Percentiles rank a stretch among this genome's conserved stretches.
Conservation (phyloP, 768 basidiomycete species). For the Suillus fuscotomentosus region DNA sequence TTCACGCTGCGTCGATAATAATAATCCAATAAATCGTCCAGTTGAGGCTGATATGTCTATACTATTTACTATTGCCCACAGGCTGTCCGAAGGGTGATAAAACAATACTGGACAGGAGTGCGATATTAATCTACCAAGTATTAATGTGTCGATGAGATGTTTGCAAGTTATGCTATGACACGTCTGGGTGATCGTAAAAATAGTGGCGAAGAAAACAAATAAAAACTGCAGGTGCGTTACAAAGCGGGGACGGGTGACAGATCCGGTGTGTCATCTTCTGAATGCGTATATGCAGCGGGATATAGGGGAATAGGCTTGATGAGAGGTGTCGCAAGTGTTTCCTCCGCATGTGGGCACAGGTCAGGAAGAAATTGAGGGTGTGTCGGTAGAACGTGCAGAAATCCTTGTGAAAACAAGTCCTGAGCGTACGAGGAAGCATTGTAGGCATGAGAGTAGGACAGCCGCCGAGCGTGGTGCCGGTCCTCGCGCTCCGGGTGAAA, state of each 20-base stretch:
- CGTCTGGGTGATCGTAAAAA: neutral
- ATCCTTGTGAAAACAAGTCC: slow-evolving; percentile 7
- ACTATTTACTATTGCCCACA: neutral
- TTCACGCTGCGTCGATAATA: too few relatives aligned
- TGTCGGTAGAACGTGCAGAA: slow-evolving; percentile 1
- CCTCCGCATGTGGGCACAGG: slow-evolving; percentile 8
- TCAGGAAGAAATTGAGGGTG: neutral
- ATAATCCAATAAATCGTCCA: neutral
- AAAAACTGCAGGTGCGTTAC: neutral
- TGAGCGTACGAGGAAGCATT: slow-evolving; percentile 1
- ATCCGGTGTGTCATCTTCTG: slow-evolving; percentile 8
- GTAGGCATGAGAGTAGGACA: slow-evolving; percentile 7
- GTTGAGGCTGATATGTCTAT: neutral
- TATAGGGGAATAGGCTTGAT: slow-evolving; percentile 30
- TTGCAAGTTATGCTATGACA: neutral
- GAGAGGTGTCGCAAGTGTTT: slow-evolving; percentile 17
- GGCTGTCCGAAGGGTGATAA: neutral
- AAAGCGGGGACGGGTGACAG: slow-evolving; percentile 4
- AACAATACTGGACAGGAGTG: neutral
- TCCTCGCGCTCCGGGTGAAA: slow-evolving; percentile 11
- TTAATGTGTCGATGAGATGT: neutral
- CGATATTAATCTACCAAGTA: neutral
- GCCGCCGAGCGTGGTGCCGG: slow-evolving; percentile 10
- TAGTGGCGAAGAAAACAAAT: neutral
- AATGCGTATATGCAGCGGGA: slow-evolving; percentile 23